These are phyloP conservation scores for Vachellia collinsii DNA, from an alignment of 306 rosid species.

Conservation along the genomic window DNA sequence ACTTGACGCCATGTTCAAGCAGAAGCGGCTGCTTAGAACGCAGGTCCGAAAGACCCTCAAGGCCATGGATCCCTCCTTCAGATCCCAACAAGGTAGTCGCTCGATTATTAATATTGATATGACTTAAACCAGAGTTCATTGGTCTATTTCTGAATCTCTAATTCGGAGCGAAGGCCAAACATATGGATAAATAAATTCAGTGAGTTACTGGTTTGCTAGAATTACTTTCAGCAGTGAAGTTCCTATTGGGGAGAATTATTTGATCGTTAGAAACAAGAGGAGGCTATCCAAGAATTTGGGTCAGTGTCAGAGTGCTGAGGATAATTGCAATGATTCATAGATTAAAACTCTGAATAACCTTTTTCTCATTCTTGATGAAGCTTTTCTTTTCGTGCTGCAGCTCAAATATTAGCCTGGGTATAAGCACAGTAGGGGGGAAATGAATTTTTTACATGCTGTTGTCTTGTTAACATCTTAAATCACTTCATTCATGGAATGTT, in stretches of 20 bases:
- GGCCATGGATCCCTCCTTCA: slow-evolving; percentile 65
- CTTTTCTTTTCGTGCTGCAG: neutral
- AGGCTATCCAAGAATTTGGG: neutral
- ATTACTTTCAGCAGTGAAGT: neutral
- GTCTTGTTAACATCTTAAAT: neutral
- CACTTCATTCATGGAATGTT: neutral
- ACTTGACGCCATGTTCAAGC: slow-evolving; percentile 62
- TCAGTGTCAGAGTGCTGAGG: neutral
- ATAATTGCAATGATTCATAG: neutral
- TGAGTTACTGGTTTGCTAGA: neutral
- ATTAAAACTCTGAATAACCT: neutral
- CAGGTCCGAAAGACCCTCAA: slow-evolving; percentile 74
- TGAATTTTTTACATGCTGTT: neutral
- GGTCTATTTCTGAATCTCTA: neutral
- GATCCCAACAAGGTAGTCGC: slow-evolving; percentile 76
- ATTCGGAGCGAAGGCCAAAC: neutral
- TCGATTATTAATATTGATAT: neutral
- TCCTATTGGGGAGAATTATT: neutral
- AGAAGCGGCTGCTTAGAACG: slow-evolving; percentile 67
- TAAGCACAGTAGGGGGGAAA: neutral
- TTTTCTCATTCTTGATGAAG: neutral
- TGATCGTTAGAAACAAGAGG: neutral
- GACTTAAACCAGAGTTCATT: neutral
- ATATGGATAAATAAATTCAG: neutral
- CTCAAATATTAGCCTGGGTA: neutral